A percentile compares a stretch with the other conserved stretches of the same genome.
phyloP scores from a whole-genome alignment of 1,284 basidiomycete species.

The Ustilago xerochloae region DNA sequence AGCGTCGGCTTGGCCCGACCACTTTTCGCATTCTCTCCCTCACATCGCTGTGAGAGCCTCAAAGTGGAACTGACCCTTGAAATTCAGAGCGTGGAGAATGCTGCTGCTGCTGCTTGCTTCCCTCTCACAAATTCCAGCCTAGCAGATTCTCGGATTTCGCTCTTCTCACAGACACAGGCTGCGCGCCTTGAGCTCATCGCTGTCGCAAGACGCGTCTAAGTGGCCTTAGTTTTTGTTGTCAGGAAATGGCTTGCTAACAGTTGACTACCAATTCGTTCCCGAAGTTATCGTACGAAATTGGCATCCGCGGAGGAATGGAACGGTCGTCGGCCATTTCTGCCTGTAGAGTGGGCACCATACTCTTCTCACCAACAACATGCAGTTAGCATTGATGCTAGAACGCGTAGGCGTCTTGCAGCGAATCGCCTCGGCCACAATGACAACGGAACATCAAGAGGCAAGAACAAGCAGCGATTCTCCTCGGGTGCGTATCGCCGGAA shows the following conservation, averaged over 20 bases:
- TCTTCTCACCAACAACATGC: too few relatives aligned
- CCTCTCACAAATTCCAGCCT: not conserved
- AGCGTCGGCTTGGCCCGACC: conserved; percentile 17
- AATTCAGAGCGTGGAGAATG: conserved; percentile 4
- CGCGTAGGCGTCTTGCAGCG: too few relatives aligned
- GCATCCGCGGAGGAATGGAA: not conserved
- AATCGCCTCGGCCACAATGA: not conserved
- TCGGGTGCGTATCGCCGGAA: not conserved
- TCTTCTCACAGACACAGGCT: not conserved
- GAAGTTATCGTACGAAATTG: not conserved
- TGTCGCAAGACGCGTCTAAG: not conserved
- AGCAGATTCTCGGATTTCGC: conserved; percentile 10
- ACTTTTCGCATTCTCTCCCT: not conserved
- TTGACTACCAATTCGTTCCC: not conserved
- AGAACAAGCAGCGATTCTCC: not conserved
- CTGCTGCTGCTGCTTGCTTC: not conserved
- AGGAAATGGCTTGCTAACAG: too few relatives aligned
- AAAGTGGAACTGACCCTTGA: conserved; percentile 5
- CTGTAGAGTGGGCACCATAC: too few relatives aligned
- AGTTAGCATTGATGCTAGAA: too few relatives aligned
- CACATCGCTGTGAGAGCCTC: not conserved
- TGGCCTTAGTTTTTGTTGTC: not conserved
- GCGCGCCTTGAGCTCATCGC: not conserved
- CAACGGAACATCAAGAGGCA: not conserved
- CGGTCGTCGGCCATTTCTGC: too few relatives aligned